Base-by-base conservation (phyloP, 2,329 filamentous ascomycete genomes). In the Claviceps lovelessii region DNA sequence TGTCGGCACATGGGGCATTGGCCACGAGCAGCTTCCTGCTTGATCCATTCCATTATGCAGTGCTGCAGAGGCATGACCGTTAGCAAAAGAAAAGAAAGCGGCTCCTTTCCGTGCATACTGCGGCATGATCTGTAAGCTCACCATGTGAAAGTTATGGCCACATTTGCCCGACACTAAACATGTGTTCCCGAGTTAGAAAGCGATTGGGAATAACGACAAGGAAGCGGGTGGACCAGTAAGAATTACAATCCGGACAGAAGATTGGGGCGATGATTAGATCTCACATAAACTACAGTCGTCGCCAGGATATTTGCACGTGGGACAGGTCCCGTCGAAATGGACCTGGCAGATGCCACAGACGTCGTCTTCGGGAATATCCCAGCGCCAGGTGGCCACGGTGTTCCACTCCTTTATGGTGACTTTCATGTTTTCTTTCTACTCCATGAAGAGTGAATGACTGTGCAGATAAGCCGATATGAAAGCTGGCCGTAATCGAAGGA, bases 281-380 rank as follows among this genome's bases (percentile, higher is more conserved):
- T 49, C 73, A 96, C 91, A 77, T 57, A 98, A 77, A 56, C 87
- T 87, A 72, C 93, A 98, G 67, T 96, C 90, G 64, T 98, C 93
- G 56, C 93, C 93, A 15, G 93, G 93, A 67, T 90, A 97, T 77
- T 94, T 95, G 83, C 93, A 98, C 54, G 90, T 94, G 49, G 93
- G 90, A 74, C 93, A 98, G 31, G 93, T 97, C 57, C 90, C 91
- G 68, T 98, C 93, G 67, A 97, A 98, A 65, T 95, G 88, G 58
- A 95, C 90, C 67, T 95, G 91, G 72, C 93, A 98, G 73, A 98
- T 98, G 63, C 93, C 93, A 64, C 93, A 98, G 59, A 97, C 90
- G 68, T 98, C 91, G 72, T 96, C 91, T 64, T 95, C 90, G 29
- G 91, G 90, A 65, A 97, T 88, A 68, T 97, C 88, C 93, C 93